phyloP scores from a whole-genome alignment of 306 rosid genomes.

The Cercis canadensis region DNA sequence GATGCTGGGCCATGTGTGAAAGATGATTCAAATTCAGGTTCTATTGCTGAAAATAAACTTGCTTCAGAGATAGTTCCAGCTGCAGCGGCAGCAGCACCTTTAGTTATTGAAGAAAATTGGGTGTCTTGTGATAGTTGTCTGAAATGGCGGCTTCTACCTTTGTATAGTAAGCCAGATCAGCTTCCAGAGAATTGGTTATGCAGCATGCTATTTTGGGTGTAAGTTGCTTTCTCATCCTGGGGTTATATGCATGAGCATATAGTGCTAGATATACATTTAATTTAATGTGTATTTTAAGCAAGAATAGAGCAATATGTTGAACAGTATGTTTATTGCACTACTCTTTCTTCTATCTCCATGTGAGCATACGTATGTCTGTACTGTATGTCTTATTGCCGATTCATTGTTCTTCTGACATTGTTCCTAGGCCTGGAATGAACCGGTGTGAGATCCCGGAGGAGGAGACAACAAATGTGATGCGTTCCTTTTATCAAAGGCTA shows the following conservation, averaged over 20 bases:
- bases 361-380: conserved; percentile 15
- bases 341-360: background rate
- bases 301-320: conserved; percentile 23
- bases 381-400: conserved; percentile 23
- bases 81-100: conserved; percentile 41
- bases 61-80: conserved; percentile 43
- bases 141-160: conserved; percentile 82
- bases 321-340: conserved; percentile 16
- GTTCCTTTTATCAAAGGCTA: conserved; percentile 61
- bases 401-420: conserved; percentile 41
- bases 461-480: conserved; percentile 66
- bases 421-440: conserved; percentile 81
- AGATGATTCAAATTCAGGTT: conserved; percentile 44
- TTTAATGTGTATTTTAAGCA: conserved; percentile 21
- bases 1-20: conserved; percentile 39
- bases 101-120: conserved; percentile 67
- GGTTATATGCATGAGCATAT: conserved; percentile 28
- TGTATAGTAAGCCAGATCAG: conserved; percentile 61
- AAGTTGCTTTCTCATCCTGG: conserved; percentile 59
- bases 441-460: conserved; percentile 73
- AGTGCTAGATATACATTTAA: conserved; percentile 25
- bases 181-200: conserved; percentile 93
- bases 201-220: conserved; percentile 91
- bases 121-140: conserved; percentile 80
- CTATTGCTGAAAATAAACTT: conserved; percentile 42